A percentile compares a stretch with the other conserved stretches of the same genome.
Conservation (phyloP, 257 asterid species). For the Solanum chiquidenum region DNA sequence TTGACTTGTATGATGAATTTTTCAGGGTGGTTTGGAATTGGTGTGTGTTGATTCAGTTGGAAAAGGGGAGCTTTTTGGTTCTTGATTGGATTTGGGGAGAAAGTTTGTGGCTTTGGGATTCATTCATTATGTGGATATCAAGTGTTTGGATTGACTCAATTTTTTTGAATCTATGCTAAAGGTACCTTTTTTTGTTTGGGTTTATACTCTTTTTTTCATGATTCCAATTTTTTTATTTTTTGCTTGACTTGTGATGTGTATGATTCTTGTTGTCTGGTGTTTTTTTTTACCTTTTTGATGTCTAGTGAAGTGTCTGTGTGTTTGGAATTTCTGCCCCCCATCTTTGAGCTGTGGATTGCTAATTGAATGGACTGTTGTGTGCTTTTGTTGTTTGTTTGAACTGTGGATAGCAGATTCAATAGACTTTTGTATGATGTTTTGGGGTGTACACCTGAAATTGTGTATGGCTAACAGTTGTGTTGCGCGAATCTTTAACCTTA, state of each 20-base stretch:
- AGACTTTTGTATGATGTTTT: background rate
- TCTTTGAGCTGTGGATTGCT: background rate
- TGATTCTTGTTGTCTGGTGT: background rate
- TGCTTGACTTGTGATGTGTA: background rate
- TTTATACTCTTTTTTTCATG: background rate
- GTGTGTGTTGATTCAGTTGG: background rate
- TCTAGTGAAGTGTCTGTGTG: background rate
- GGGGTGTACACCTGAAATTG: background rate
- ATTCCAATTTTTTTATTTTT: background rate
- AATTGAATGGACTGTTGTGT: background rate
- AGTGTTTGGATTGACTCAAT: background rate
- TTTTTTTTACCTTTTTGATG: background rate
- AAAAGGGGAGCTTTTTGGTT: constrained; percentile 5
- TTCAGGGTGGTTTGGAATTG: background rate
- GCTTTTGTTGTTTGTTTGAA: background rate
- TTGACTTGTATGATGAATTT: constrained; percentile 1
- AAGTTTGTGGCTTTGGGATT: constrained; percentile 5
- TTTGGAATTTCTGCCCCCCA: background rate
- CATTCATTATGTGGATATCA: background rate
- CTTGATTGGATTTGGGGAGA: background rate
- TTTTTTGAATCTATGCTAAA: constrained; percentile 1
- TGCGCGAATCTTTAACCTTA: background rate
- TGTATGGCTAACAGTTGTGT: background rate
- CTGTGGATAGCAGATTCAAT: background rate
- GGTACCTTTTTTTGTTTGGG: background rate